A percentile compares a stretch with the other conserved stretches of the same genome.
Conservation (phyloP, 129 eudicot species). For the Saussurea involucrata region DNA sequence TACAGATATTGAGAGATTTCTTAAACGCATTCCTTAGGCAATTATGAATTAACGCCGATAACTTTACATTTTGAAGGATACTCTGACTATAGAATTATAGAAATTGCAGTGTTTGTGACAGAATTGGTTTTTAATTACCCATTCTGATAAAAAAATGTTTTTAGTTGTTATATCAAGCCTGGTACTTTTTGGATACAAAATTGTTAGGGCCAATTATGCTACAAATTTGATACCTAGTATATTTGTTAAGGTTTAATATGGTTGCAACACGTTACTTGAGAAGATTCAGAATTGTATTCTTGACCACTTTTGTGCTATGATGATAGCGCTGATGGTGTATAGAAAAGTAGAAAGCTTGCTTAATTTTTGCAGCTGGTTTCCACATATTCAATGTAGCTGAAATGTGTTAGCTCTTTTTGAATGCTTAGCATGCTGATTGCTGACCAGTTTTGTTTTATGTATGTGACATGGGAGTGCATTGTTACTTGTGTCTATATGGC, state of each 20-base stretch:
- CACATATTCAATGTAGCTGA: not conserved
- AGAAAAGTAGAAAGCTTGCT: not conserved
- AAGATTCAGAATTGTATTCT: conserved; percentile 1
- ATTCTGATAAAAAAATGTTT: not conserved
- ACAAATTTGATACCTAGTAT: not conserved
- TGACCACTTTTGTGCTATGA: not conserved
- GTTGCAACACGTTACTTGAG: not conserved
- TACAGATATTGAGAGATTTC: not conserved
- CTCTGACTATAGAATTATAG: not conserved
- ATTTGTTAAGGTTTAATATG: not conserved
- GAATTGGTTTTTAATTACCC: not conserved
- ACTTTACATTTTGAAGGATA: not conserved
- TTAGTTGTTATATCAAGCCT: not conserved
- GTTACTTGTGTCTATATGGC: not conserved
- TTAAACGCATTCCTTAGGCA: not conserved
- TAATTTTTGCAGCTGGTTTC: not conserved
- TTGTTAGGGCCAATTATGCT: not conserved
- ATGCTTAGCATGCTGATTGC: not conserved
- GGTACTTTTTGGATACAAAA: not conserved
- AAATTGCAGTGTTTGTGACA: not conserved
- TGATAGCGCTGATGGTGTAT: not conserved
- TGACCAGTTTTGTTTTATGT: not conserved
- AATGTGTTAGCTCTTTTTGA: not conserved
- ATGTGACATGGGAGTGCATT: not conserved
- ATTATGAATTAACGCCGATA: not conserved